A percentile compares a stretch with the other conserved stretches of the same genome.
Evolutionary conservation across 441 rosid species (phyloP).

Genomic region (Syzygium syzygioides): DNA sequence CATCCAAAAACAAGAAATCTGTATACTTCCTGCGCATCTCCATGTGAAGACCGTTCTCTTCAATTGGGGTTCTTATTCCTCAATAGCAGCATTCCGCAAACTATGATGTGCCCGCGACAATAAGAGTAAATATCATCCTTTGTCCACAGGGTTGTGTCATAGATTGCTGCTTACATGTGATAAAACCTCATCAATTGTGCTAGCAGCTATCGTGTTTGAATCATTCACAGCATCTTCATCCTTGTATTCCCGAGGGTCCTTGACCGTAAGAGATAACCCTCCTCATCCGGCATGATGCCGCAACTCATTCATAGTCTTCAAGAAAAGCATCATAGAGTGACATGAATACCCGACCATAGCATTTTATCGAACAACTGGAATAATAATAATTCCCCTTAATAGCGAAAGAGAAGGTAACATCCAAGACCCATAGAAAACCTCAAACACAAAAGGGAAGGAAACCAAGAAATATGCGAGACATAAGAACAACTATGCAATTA

Average conservation of each 20-base stretch:
- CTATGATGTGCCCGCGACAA: conserved; percentile 16
- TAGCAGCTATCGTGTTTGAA: conserved; percentile 20
- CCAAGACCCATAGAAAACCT: too few species aligned
- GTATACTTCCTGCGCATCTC: conserved; percentile 47
- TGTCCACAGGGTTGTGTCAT: conserved; percentile 11
- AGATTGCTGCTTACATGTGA: conserved; percentile 19
- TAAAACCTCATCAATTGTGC: neutral
- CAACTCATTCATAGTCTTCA: too few species aligned
- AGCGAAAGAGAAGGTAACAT: too few species aligned
- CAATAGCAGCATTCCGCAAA: conserved; percentile 57
- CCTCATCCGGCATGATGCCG: too few species aligned
- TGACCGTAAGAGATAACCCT: conserved; percentile 32
- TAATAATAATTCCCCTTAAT: too few species aligned
- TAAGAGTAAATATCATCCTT: conserved; percentile 5
- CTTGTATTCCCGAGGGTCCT: conserved; percentile 52
- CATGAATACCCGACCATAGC: too few species aligned
- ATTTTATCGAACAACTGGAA: too few species aligned
- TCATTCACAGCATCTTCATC: conserved; percentile 20
- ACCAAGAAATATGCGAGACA: too few species aligned
- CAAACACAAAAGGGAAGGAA: too few species aligned
- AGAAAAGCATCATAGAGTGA: too few species aligned
- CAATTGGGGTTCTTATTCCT: conserved; percentile 47
- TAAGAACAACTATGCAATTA: too few species aligned
- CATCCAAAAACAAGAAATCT: conserved; percentile 48
- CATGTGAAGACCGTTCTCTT: conserved; percentile 55